Conservation (phyloP, 805 yeast genomes). For the Lachancea dasiensis region DNA sequence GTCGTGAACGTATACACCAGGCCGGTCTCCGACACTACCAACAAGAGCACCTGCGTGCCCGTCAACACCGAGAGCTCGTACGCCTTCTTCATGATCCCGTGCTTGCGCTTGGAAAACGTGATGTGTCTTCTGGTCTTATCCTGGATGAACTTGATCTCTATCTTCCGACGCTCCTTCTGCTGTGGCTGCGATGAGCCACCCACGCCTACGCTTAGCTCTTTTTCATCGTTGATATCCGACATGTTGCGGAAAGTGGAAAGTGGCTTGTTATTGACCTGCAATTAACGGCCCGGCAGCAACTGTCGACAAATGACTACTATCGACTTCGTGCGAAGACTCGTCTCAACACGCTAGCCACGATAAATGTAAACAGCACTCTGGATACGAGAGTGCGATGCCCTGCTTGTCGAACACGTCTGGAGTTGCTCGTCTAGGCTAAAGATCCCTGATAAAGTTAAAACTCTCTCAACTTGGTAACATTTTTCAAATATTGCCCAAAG, state of each 20-base stretch:
- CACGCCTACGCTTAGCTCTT: slow-evolving; percentile 8
- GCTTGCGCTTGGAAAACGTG: slow-evolving; percentile 95
- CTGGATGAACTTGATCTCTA: slow-evolving; percentile 94
- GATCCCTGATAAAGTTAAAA: slow-evolving; percentile 10
- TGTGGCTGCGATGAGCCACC: slow-evolving; percentile 9
- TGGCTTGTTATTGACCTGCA: too few species aligned
- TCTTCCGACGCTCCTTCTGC: slow-evolving; percentile 70
- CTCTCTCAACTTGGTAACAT: slow-evolving; percentile 11
- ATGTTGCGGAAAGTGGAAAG: not conserved
- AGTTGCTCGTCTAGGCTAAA: slow-evolving; percentile 3
- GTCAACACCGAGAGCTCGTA: slow-evolving; percentile 94
- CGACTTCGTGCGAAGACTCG: too few species aligned
- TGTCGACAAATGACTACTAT: too few species aligned
- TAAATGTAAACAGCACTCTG: too few species aligned
- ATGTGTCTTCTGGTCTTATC: slow-evolving; percentile 97
- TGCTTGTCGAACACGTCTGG: not conserved
- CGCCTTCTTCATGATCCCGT: slow-evolving; percentile 99
- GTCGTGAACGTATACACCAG: slow-evolving; percentile 97
- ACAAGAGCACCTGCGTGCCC: slow-evolving; percentile 90
- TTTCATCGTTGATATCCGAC: slow-evolving; percentile 10
- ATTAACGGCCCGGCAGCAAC: too few species aligned
- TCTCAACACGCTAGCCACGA: not conserved
- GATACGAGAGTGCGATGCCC: not conserved
- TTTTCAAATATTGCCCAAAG: slow-evolving; percentile 5
- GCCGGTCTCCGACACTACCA: slow-evolving; percentile 98